These are phyloP conservation scores for Xylaria polymorpha DNA, from an alignment of 2,329 filamentous ascomycete genomes.

Conservation along the genomic window DNA sequence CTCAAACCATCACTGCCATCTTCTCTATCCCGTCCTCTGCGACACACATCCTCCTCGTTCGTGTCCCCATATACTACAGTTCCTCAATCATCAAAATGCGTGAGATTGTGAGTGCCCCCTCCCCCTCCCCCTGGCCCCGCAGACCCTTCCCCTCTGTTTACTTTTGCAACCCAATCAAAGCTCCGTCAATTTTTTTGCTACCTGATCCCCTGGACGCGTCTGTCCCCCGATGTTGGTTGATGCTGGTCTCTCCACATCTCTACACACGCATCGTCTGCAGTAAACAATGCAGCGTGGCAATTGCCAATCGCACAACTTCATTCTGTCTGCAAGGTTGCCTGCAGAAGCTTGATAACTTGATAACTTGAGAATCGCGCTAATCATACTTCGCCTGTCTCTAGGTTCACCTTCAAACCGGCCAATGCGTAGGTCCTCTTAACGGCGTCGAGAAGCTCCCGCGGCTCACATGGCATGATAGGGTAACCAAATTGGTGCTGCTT, in stretches of 20 bases:
- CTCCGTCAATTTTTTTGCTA: slow-evolving; percentile 24
- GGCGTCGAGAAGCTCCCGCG: slow-evolving; percentile 34
- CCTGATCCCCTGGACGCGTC: slow-evolving; percentile 51
- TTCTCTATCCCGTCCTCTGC: slow-evolving; percentile 38
- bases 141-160: slow-evolving; percentile 41
- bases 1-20: slow-evolving; percentile 33
- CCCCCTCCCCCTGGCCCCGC: slow-evolving; percentile 10
- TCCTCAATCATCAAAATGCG: slow-evolving; percentile 69
- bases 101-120: slow-evolving; percentile 73
- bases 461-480: slow-evolving; percentile 70
- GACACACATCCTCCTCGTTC: slow-evolving; percentile 44
- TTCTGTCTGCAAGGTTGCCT: neutral
- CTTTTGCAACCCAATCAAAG: slow-evolving; percentile 37
- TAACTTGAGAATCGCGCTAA: slow-evolving; percentile 25
- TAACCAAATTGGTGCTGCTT: slow-evolving; percentile 99
- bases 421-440: slow-evolving; percentile 80
- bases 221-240: neutral
- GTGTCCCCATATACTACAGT: slow-evolving; percentile 44
- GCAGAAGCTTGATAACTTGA: neutral
- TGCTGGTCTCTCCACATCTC: slow-evolving; percentile 42
- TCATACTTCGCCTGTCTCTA: slow-evolving; percentile 54
- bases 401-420: slow-evolving; percentile 99
- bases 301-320: neutral
- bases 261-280: slow-evolving; percentile 37
- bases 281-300: neutral